phyloP scores from a whole-genome alignment of 441 rosid genomes.

The Breynia disticha region DNA sequence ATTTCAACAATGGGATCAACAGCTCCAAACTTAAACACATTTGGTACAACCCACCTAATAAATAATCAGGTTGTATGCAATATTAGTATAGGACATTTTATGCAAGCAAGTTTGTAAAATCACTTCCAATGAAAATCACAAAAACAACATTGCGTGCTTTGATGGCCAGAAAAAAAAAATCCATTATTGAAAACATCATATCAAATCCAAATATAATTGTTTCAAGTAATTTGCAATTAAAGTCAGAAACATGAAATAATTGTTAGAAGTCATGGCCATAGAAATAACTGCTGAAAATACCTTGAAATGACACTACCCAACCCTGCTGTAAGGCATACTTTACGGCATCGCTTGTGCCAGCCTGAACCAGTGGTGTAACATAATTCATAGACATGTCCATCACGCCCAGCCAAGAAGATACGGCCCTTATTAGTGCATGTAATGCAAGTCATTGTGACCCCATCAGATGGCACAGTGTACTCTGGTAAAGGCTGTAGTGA shows the following conservation, averaged over 20 bases:
- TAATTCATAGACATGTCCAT: conserved; percentile 87
- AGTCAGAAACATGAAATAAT: not conserved
- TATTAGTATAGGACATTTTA: not conserved
- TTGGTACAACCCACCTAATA: conserved; percentile 93
- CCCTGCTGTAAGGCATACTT: conserved; percentile 91
- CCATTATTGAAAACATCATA: not conserved
- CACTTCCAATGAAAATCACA: not conserved
- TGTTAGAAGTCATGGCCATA: not conserved
- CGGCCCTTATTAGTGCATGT: conserved; percentile 79
- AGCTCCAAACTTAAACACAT: conserved; percentile 89
- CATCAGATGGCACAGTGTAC: conserved; percentile 84
- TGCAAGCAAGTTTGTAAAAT: not conserved
- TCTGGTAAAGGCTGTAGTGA: conserved; percentile 86
- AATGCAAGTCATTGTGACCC: conserved; percentile 88
- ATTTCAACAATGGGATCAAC: conserved; percentile 83
- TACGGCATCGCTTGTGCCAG: conserved; percentile 84
- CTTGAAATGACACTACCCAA: conserved; percentile 89
- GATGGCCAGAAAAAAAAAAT: too few species aligned
- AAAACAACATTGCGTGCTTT: not conserved
- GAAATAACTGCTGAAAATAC: conserved; percentile 25
- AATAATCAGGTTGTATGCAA: conserved; percentile 9
- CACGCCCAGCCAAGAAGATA: conserved; percentile 88
- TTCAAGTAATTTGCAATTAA: not conserved
- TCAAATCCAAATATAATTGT: not conserved
- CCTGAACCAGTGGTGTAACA: conserved; percentile 77